Evolutionary conservation across 805 yeast species (phyloP).

Genomic region (Teunomyces barrocoloradensis): DNA sequence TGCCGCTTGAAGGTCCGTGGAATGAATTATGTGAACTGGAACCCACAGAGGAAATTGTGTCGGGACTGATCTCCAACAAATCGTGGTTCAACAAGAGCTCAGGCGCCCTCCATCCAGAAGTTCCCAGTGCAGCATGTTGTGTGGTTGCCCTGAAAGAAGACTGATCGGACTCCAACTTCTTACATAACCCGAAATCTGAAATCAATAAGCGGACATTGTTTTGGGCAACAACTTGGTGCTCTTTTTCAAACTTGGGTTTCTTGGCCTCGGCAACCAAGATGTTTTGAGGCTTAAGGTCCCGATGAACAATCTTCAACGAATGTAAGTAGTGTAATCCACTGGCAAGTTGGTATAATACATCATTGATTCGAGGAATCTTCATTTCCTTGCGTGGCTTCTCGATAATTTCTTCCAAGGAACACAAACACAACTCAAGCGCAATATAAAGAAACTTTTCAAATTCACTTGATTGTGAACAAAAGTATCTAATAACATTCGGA

Average conservation of each 20-base stretch:
- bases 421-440: conserved; percentile 88
- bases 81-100: conserved; percentile 57
- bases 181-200: conserved; percentile 95
- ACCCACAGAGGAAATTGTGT: conserved; percentile 29
- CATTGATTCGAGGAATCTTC: conserved; percentile 39
- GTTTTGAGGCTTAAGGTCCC: conserved; percentile 94
- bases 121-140: conserved; percentile 86
- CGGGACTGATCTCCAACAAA: conserved; percentile 38
- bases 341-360: conserved; percentile 70
- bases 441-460: conserved; percentile 80
- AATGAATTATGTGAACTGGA: conserved; percentile 16
- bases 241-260: conserved; percentile 22
- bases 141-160: conserved; percentile 91
- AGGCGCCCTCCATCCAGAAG: conserved; percentile 99
- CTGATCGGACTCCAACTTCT: conserved; percentile 86
- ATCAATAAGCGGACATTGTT: conserved; percentile 63
- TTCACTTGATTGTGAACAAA: conserved; percentile 80
- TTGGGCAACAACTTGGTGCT: not conserved
- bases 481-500: conserved; percentile 90
- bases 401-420: conserved; percentile 82
- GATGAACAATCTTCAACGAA: conserved; percentile 84
- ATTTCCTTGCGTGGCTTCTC: conserved; percentile 49
- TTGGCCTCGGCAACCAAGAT: conserved; percentile 77
- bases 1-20: conserved; percentile 1
- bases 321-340: conserved; percentile 86